These are phyloP conservation scores for Thelonectria blattea DNA, from an alignment of 2,329 filamentous ascomycete genomes.

Conservation along the genomic window DNA sequence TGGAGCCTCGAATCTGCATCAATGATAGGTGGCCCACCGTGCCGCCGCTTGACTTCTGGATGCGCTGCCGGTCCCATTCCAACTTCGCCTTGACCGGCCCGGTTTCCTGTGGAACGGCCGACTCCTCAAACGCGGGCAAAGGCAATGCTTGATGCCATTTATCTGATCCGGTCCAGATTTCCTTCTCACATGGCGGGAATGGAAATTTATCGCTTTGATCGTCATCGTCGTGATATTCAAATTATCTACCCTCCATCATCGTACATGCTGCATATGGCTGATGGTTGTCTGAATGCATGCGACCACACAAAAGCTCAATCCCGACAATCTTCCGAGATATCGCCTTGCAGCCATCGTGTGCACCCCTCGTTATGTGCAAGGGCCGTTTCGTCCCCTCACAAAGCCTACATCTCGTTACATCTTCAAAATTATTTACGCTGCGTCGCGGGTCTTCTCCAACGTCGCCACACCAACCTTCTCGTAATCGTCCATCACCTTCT, in stretches of 20 bases:
- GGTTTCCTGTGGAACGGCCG: constrained; percentile 23
- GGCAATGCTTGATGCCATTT: background rate
- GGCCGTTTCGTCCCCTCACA: constrained; percentile 7
- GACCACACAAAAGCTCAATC: constrained; percentile 17
- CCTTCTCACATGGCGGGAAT: background rate
- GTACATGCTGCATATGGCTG: constrained; percentile 7
- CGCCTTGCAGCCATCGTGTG: constrained; percentile 27
- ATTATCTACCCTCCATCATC: constrained; percentile 18
- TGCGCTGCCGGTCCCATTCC: constrained; percentile 27
- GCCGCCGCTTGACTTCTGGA: background rate
- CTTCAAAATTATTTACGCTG: constrained; percentile 23
- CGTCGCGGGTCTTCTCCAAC: constrained; percentile 24
- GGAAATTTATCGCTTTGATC: constrained; percentile 9
- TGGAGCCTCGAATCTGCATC: background rate
- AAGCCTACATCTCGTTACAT: constrained; percentile 9
- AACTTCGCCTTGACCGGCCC: constrained; percentile 30
- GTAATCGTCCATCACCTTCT: constrained; percentile 55
- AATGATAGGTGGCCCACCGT: background rate
- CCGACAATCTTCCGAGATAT: constrained; percentile 39
- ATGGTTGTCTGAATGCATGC: constrained; percentile 10
- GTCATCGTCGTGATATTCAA: constrained; percentile 16
- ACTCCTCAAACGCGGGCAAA: background rate
- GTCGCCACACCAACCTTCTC: constrained; percentile 43
- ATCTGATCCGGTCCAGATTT: constrained; percentile 1
- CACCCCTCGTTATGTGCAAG: constrained; percentile 15